Percentiles rank a stretch among this genome's conserved stretches.
Evolutionary conservation across 1,139 yeast genomes (phyloP).

Genomic region (Nematodospora anomalae): DNA sequence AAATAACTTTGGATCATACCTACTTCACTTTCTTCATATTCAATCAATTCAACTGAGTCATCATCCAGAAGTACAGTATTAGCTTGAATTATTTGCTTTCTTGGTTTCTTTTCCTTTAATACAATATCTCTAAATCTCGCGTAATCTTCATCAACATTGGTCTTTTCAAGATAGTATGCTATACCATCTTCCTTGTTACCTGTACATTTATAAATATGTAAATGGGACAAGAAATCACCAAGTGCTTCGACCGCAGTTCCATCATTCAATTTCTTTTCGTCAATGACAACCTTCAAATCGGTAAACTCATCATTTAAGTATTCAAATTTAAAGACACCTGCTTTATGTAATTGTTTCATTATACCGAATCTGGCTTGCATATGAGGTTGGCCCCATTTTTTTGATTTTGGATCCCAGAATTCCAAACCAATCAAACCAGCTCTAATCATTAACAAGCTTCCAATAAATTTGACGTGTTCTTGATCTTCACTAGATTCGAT

Average conservation of each 20-base stretch:
- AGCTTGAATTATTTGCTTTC: constrained; percentile 82
- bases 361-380: constrained; percentile 91
- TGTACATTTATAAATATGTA: constrained; percentile 77
- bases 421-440: constrained; percentile 83
- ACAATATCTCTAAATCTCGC: constrained; percentile 68
- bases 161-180: constrained; percentile 61
- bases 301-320: constrained; percentile 48
- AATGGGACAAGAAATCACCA: constrained; percentile 65
- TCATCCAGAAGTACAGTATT: constrained; percentile 52
- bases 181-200: constrained; percentile 69
- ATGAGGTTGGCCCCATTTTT: constrained; percentile 95
- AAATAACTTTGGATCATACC: constrained; percentile 79
- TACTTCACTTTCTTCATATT: constrained; percentile 70
- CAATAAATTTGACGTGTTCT: constrained; percentile 62
- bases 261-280: constrained; percentile 59
- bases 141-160: constrained; percentile 64
- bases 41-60: constrained; percentile 54
- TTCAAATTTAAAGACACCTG: constrained; percentile 61
- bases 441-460: constrained; percentile 79
- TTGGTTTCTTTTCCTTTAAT: constrained; percentile 69
- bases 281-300: constrained; percentile 61
- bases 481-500: constrained; percentile 57
- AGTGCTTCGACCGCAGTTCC: constrained; percentile 69
- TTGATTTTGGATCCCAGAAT: constrained; percentile 78
- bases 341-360: constrained; percentile 69